A percentile compares a stretch with the other conserved stretches of the same genome.
phyloP scores from a whole-genome alignment of 306 rosid species.

The Arachis stenosperma region DNA sequence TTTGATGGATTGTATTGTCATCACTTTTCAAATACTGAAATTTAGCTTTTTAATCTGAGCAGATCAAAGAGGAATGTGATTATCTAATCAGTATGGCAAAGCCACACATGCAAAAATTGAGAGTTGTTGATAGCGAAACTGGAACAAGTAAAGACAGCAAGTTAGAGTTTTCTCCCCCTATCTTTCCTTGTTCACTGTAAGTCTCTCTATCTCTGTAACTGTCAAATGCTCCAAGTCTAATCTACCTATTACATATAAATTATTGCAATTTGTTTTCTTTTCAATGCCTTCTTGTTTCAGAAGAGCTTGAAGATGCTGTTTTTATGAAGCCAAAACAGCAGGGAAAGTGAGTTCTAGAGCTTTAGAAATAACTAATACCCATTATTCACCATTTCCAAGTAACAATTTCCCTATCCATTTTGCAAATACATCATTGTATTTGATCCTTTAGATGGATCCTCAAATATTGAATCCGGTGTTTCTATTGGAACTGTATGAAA shows the following conservation, averaged over 20 bases:
- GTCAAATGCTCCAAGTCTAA: background rate
- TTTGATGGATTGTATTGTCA: too few species aligned
- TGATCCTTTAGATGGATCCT: constrained; percentile 17
- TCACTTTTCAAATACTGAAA: too few species aligned
- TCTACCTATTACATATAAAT: too few species aligned
- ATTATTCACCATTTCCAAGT: background rate
- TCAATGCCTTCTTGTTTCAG: constrained; percentile 91
- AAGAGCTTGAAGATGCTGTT: constrained; percentile 82
- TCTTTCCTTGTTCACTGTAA: constrained; percentile 53
- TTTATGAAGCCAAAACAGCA: constrained; percentile 60
- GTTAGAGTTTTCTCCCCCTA: too few species aligned
- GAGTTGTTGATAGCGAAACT: too few species aligned
- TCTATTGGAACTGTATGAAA: too few species aligned
- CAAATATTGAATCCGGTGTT: too few species aligned
- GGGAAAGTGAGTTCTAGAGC: constrained; percentile 45
- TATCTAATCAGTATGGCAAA: too few species aligned
- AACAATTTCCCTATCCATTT: constrained; percentile 19
- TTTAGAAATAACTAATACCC: constrained; percentile 1
- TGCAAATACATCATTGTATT: constrained; percentile 83
- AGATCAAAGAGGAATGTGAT: too few species aligned
- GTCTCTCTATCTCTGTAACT: constrained; percentile 28
- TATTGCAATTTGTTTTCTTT: constrained; percentile 32
- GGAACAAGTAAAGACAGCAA: too few species aligned
- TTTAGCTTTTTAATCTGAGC: too few species aligned
- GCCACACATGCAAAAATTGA: too few species aligned